Conservation (phyloP, 805 yeast species). For the Saccharomycopsis sp. region DNA sequence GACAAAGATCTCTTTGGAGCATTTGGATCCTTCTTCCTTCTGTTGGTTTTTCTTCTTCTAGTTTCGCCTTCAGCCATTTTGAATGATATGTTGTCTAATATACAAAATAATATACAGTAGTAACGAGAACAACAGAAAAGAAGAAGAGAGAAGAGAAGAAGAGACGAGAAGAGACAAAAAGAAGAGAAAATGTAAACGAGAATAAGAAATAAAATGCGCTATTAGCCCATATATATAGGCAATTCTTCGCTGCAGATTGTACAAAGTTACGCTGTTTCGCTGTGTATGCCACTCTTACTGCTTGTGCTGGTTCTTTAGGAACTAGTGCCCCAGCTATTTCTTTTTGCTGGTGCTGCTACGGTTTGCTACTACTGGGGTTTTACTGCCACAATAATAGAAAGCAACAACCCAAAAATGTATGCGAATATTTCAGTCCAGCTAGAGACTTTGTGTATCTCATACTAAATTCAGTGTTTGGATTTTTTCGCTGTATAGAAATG, state of each 20-base stretch:
- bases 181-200: conserved; percentile 1
- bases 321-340: background rate
- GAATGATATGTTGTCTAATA: conserved; percentile 4
- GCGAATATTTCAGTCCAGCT: background rate
- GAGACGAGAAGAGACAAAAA: background rate
- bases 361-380: background rate
- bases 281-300: background rate
- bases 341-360: background rate
- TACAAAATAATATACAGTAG: conserved; percentile 2
- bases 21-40: conserved; percentile 75
- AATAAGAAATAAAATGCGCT: background rate
- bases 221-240: background rate
- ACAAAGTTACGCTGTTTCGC: background rate
- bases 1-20: conserved; percentile 99
- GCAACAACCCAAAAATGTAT: background rate
- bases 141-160: conserved; percentile 6
- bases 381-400: background rate
- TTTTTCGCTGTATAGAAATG: background rate
- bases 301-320: background rate
- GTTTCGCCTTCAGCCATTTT: conserved; percentile 36
- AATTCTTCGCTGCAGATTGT: background rate
- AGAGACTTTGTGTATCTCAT: too few relatives aligned
- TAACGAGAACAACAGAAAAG: conserved; percentile 7
- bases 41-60: conserved; percentile 30
- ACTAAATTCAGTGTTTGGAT: background rate